These are phyloP conservation scores for Hypoxylon sp. DNA, from an alignment of 2,329 filamentous ascomycete genomes.

Conservation along the genomic window DNA sequence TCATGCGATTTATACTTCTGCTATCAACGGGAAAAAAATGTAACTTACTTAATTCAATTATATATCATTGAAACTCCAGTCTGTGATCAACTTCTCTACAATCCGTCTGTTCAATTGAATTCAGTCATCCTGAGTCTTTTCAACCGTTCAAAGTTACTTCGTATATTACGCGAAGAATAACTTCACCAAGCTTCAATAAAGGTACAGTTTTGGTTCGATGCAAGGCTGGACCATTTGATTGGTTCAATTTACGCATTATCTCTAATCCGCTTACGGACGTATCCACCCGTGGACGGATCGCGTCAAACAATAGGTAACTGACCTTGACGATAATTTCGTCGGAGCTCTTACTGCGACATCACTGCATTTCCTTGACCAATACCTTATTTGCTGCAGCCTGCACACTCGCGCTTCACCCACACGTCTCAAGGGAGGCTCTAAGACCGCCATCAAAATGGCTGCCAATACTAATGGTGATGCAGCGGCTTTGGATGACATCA, in stretches of 20 bases:
- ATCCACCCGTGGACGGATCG: neutral
- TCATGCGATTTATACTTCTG: conserved; percentile 7
- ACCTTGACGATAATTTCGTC: conserved; percentile 35
- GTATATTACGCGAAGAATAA: conserved; percentile 18
- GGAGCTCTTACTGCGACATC: conserved; percentile 45
- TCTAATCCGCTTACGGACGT: conserved; percentile 26
- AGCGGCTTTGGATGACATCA: conserved; percentile 74
- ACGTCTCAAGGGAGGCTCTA: conserved; percentile 47
- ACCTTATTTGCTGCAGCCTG: conserved; percentile 28
- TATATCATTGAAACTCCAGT: neutral
- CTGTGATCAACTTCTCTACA: neutral
- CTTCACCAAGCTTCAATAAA: neutral
- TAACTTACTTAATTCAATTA: neutral
- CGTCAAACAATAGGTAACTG: neutral
- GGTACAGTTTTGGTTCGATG: too few relatives aligned
- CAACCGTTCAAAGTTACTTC: neutral
- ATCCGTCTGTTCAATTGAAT: neutral
- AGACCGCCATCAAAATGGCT: conserved; percentile 54
- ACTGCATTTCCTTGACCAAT: conserved; percentile 36
- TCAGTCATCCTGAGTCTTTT: too few relatives aligned
- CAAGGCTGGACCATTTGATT: conserved; percentile 15
- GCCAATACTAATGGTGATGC: conserved; percentile 66
- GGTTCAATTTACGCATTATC: conserved; percentile 20
- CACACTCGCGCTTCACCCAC: conserved; percentile 20
- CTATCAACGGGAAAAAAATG: neutral